Base-by-base conservation (phyloP, 495 filamentous ascomycete species). In the Xylaria flabelliformis region DNA sequence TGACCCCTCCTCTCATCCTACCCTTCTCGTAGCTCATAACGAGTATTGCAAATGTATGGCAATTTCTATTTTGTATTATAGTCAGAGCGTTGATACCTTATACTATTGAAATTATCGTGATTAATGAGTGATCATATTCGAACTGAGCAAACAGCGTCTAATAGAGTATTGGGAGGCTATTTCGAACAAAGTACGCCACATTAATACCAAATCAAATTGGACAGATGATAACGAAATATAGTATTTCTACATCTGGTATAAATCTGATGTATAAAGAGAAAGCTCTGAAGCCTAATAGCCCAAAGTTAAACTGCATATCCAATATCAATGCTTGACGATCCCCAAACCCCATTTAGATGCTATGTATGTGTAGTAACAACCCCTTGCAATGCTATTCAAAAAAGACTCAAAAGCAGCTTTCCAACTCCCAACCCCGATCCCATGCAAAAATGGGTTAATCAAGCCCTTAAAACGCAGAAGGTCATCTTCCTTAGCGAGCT, bases 391-490 rank as follows among this genome's bases (percentile, higher is more conserved):
- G 70, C 62, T 48, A 24, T 61, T 17, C 17, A 56, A 51, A 29
- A 64, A 50, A 44, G 41, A 6, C 50, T 24, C 17, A 36, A 48
- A 64, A 34, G 26, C n/a, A 58, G 8, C 15, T 21, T 9, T 4
- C 24, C 21, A 7, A 29, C 53, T 17, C 50, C 50, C 1, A 48
- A 39, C 8, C 7, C 6, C 68, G 4, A 41, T 26, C 21, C 51
- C 10, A 56, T 56, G 51, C 51, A 56, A 32, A 15, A 9, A 6
- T n/a, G 24, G 9, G 9, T 13, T 10, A 8, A 29, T 71, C 51
- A 71, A 36, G 13, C 51, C 53, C 63, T 59, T 5, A 29, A 15
- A 66, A 79, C 75, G 53, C 71, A 72, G 66, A 74, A 79, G 21
- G 39, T 70, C 69, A 71, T 73, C 46, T 75, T 69, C 32, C 74